Conservation (phyloP, 169 alveolate genomes). For the Theileria orientalis region DNA sequence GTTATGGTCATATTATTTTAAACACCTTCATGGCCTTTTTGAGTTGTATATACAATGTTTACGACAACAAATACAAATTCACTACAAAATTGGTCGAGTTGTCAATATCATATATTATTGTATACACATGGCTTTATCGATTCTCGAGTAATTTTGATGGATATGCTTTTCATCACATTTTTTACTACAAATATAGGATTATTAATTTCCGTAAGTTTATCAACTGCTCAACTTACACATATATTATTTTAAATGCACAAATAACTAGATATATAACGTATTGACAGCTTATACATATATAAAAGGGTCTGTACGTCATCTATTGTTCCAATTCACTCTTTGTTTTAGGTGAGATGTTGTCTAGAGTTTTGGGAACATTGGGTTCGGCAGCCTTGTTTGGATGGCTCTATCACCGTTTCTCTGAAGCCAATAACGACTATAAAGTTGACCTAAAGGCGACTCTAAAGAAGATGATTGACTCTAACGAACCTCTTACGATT, state of each 20-base stretch:
- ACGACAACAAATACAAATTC: neutral
- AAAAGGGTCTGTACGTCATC: too few relatives aligned
- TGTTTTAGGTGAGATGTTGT: slow-evolving; percentile 29
- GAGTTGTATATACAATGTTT: neutral
- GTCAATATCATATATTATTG: neutral
- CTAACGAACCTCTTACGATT: slow-evolving; percentile 2
- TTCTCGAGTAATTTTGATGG: slow-evolving; percentile 47
- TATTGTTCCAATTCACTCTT: too few relatives aligned
- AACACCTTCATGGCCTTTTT: neutral
- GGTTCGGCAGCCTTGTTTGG: slow-evolving; percentile 38
- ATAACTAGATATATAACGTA: too few relatives aligned
- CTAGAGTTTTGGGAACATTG: slow-evolving; percentile 42
- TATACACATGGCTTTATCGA: slow-evolving; percentile 19
- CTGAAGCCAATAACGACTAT: neutral
- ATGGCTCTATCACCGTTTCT: neutral
- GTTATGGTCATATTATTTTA: slow-evolving; percentile 6
- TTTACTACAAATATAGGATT: slow-evolving; percentile 45
- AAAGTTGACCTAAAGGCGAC: neutral
- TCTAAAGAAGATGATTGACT: slow-evolving; percentile 19
- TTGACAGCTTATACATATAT: too few relatives aligned
- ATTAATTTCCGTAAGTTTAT: slow-evolving; percentile 43
- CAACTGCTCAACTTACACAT: too few relatives aligned
- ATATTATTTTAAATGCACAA: too few relatives aligned
- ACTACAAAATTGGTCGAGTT: slow-evolving; percentile 14
- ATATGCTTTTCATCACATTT: slow-evolving; percentile 55